Base-by-base conservation (phyloP, 805 yeast species). In the Saccharomycopsis fodiens region DNA sequence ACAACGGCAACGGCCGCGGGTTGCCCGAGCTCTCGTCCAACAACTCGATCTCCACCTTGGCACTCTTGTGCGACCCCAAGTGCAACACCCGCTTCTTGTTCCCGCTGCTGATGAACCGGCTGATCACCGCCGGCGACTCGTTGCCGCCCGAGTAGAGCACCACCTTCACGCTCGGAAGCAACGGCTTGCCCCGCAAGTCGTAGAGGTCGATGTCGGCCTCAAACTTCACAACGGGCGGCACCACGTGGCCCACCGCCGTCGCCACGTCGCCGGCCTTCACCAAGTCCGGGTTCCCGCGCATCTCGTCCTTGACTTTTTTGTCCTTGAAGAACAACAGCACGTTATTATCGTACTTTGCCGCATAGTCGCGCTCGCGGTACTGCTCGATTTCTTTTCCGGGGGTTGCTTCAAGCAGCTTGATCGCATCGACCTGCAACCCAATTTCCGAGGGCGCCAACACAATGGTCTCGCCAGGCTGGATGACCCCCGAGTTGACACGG, bases 161-260 rank as follows among this genome's bases (percentile, higher is more conserved):
- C 52, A 87, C 72, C 35, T 89, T 82, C 0, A 94, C 72, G 5
- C 97, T 96, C 12, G 82, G 79, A 35, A 88, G 64, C 39, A 88
- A 62, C 0, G 96, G 96, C 52, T 85, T 71, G 30, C 70, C 70
- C 55, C 79, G 59, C 54, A 75, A 64, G 46, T 82, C 82, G 54
- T 91, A 91, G 3, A 82, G 67, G 35, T 72, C 66, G 36, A 86
- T 59, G 45, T 79, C 74, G 38, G 83, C 76, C n/a, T 63, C 62
- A 51, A 78, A 72, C 42, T 66, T 69, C 41, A 69, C 70, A 2
- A 70, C 68, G 16, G 80, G 64, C 16, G 64, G 70, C 20, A 78
- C 66, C 4, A 69, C 66, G 21, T 69, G 66, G 39, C 69, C 72
- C 1, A 70, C 59, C 38, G 72, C 61, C 31, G 80, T 74, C 2